phyloP scores from a whole-genome alignment of 306 rosid species.

The Quercus glauca region DNA sequence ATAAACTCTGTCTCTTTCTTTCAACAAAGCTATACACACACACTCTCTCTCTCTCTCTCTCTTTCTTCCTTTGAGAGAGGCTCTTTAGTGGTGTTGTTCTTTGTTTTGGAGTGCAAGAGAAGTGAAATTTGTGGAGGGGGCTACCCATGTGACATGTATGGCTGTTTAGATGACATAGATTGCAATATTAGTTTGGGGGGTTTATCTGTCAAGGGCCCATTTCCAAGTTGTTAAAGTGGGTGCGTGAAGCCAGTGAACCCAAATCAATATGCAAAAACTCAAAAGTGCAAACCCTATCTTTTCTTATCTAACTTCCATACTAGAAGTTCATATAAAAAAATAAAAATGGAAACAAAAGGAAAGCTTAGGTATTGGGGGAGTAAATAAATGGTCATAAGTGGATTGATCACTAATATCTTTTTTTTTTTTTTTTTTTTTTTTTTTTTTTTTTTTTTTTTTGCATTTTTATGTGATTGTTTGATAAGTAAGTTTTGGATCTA shows the following conservation, averaged over 20 bases:
- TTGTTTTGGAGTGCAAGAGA: conserved; percentile 53
- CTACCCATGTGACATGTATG: conserved; percentile 72
- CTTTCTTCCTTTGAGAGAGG: not conserved
- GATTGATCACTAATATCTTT: too few species aligned
- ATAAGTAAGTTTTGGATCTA: too few species aligned
- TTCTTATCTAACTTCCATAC: not conserved
- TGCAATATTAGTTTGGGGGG: conserved; percentile 56
- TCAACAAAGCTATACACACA: not conserved
- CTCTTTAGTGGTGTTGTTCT: conserved; percentile 24
- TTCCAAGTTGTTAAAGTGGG: conserved; percentile 29
- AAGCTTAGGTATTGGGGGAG: not conserved
- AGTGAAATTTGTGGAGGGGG: conserved; percentile 33
- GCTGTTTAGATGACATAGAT: conserved; percentile 50
- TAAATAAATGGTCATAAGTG: too few species aligned
- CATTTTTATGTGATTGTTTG: too few species aligned
- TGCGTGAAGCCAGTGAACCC: conserved; percentile 24
- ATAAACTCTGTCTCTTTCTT: not conserved
- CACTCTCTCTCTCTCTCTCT: not conserved
- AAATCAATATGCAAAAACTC: conserved; percentile 6
- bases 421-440: too few species aligned
- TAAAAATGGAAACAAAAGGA: not conserved
- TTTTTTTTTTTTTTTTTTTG: too few species aligned
- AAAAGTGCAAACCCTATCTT: conserved; percentile 21
- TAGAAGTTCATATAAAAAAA: not conserved
- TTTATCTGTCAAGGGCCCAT: conserved; percentile 48